Percentiles rank a stretch among this genome's conserved stretches.
Conservation (phyloP, 202 grass and related monocot species). For the Schoenoplectus tabernaemontani region DNA sequence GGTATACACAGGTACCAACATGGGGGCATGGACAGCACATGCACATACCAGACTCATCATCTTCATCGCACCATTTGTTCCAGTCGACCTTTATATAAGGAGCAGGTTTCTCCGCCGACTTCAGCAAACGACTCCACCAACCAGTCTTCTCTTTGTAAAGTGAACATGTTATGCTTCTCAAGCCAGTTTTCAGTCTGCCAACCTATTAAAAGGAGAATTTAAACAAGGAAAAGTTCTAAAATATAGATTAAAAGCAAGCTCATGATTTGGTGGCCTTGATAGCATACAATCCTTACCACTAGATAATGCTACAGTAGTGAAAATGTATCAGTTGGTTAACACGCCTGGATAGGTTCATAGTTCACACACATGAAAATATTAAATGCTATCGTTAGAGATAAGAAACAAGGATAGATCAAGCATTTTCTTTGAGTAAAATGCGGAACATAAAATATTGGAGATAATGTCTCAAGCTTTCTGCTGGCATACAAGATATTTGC, state of each 20-base stretch:
- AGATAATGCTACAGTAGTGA: neutral
- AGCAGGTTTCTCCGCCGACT: conserved; percentile 80
- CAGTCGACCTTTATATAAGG: conserved; percentile 98
- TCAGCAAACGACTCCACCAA: conserved; percentile 88
- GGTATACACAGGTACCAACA: neutral
- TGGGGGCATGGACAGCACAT: neutral
- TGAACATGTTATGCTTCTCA: conserved; percentile 75
- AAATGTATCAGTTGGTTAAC: neutral
- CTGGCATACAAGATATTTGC: neutral
- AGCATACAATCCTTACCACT: neutral
- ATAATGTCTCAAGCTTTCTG: neutral
- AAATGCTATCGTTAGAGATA: neutral
- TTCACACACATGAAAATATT: neutral
- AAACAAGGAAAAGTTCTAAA: neutral
- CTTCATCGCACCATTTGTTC: conserved; percentile 98
- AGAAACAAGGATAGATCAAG: neutral
- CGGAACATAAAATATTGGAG: neutral
- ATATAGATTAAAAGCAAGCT: neutral
- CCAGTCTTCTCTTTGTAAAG: conserved; percentile 89
- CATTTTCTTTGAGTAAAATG: neutral
- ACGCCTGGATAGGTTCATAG: neutral
- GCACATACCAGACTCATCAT: conserved; percentile 76
- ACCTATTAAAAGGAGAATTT: conserved; percentile 27
- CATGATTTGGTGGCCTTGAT: neutral
- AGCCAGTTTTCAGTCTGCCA: conserved; percentile 64